Evolutionary conservation across 2,329 filamentous ascomycete species (phyloP).

Genomic region (Dendryphion nanum): DNA sequence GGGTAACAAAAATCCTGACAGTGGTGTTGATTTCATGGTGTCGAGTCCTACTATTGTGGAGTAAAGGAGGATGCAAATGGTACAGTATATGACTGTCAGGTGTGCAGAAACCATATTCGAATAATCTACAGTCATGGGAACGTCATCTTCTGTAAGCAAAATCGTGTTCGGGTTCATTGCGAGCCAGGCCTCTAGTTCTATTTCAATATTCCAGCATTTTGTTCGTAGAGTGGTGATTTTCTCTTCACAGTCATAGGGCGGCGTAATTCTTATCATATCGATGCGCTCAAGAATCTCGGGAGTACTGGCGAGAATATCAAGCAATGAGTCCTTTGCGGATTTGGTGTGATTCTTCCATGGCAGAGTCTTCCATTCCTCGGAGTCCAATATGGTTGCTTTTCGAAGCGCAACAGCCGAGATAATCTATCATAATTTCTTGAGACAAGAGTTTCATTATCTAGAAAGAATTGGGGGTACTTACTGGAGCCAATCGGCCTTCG

Average conservation of each 20-base stretch:
- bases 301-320: constrained; percentile 32
- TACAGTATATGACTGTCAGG: constrained; percentile 25
- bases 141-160: constrained; percentile 10
- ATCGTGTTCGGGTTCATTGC: constrained; percentile 10
- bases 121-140: constrained; percentile 13
- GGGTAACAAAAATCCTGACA: background rate
- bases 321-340: constrained; percentile 31
- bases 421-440: no score
- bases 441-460: no score
- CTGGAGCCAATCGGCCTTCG: constrained; percentile 15
- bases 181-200: constrained; percentile 19
- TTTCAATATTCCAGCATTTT: constrained; percentile 20
- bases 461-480: constrained; percentile 3
- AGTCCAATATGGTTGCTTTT: constrained; percentile 28
- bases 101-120: constrained; percentile 15
- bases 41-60: constrained; percentile 9
- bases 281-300: constrained; percentile 31
- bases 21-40: background rate
- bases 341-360: constrained; percentile 34
- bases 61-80: constrained; percentile 20
- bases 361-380: constrained; percentile 33
- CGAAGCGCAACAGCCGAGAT: constrained; percentile 36
- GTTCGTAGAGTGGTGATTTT: constrained; percentile 2
- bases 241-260: background rate
- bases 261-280: constrained; percentile 15